A percentile compares a stretch with the other conserved stretches of the same genome.
Conservation (phyloP, 306 rosid genomes). For the Begonia masoniana region DNA sequence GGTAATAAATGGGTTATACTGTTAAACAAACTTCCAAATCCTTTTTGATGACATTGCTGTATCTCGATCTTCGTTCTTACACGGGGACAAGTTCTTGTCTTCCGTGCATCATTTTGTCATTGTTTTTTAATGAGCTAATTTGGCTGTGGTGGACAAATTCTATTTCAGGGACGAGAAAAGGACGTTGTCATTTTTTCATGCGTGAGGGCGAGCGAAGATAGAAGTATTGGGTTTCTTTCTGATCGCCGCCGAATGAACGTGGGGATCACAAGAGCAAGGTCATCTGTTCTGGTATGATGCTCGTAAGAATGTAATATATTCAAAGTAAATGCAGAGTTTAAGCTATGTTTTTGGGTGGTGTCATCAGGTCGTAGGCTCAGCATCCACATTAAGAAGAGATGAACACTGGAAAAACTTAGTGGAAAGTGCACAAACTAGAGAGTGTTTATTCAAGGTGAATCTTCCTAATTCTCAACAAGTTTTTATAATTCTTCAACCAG, state of each 20-base stretch:
- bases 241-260: conserved; percentile 84
- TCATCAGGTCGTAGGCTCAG: conserved; percentile 81
- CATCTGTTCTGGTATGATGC: conserved; percentile 65
- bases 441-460: conserved; percentile 47
- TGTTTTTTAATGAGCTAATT: too few relatives aligned
- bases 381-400: conserved; percentile 58
- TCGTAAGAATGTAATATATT: not conserved
- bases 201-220: conserved; percentile 68
- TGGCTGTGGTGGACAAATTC: not conserved
- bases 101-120: too few relatives aligned
- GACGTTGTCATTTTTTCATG: conserved; percentile 83
- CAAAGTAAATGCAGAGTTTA: too few relatives aligned
- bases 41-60: too few relatives aligned
- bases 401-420: conserved; percentile 73
- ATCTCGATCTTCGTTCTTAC: too few relatives aligned
- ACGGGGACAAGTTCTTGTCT: too few relatives aligned
- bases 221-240: conserved; percentile 64
- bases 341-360: too few relatives aligned
- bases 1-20: too few relatives aligned
- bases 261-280: conserved; percentile 91
- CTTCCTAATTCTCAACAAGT: not conserved
- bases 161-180: conserved; percentile 82
- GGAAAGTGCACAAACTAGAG: conserved; percentile 65
- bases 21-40: too few relatives aligned
- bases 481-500: not conserved